Base-by-base conservation (phyloP, 306 rosid species). In the Malus sieversii region DNA sequence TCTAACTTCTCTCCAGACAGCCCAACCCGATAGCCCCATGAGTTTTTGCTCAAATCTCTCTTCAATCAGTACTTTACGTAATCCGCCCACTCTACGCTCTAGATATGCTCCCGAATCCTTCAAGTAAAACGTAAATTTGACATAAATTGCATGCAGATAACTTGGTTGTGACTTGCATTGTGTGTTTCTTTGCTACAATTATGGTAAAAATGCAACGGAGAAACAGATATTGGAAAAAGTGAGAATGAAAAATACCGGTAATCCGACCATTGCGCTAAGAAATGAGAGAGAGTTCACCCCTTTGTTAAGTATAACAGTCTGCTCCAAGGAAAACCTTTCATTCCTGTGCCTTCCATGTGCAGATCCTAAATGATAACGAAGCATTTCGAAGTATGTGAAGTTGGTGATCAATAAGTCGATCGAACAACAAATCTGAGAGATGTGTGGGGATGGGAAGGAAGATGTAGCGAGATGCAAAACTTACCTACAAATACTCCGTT, bases 1-100 rank as follows among this genome's bases (percentile, higher is more conserved):
- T 86, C 80, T 62, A 38, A 75, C 38, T 85, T 67, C 84, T 95
- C 97, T 81, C 97, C 98, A n/a, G 65, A 25, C 78, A 92, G 67
- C 6, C 98, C 97, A 63, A 95, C 96, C 95, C 90, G 90, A 82
- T 95, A 86, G 70, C 97, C 97, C 97, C 93, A 92, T 6, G 79
- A 22, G 48, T 58, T 23, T 18, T 58, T 75, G 27, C 79, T 75
- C 66, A 90, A 55, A 80, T 90, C 95, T 84, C 75, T 83, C 85
- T 44, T 77, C 61, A 77, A 92, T 82, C 66, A 30, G 55, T 63
- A 95, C 96, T 9, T 32, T 61, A 18, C 68, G 77, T 22, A 95
- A 68, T 62, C 98, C 97, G 52, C 81, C 85, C 74, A 81, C 83
- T 82, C 55, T 87, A 25, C 73, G 77, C 89, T 95, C 97, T n/a